phyloP scores from a whole-genome alignment of 495 filamentous ascomycete genomes.

The Geopyxis carbonaria region DNA sequence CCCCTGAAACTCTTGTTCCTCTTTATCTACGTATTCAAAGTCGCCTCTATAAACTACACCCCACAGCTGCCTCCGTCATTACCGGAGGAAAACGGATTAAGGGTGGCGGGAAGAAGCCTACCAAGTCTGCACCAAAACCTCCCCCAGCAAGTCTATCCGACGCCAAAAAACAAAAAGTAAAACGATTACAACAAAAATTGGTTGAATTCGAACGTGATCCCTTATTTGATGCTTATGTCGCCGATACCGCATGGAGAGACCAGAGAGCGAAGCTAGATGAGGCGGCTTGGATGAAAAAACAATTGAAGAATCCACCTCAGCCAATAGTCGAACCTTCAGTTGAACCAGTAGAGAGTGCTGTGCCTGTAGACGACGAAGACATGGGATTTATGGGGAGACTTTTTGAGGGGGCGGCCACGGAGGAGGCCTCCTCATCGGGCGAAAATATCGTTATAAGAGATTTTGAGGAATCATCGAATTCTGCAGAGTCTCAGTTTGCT shows the following conservation, averaged over 20 bases:
- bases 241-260: conserved; percentile 54
- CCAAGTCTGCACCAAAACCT: conserved; percentile 7
- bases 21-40: conserved; percentile 55
- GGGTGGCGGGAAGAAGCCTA: conserved; percentile 15
- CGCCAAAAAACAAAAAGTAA: conserved; percentile 29
- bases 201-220: conserved; percentile 65
- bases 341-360: background rate
- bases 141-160: conserved; percentile 21
- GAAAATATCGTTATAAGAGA: conserved; percentile 47
- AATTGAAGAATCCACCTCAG: conserved; percentile 4
- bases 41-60: conserved; percentile 53
- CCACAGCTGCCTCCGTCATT: conserved; percentile 33
- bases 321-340: background rate
- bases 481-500: conserved; percentile 40
- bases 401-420: conserved; percentile 26
- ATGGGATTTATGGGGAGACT: conserved; percentile 12
- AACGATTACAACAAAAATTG: conserved; percentile 51
- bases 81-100: conserved; percentile 33
- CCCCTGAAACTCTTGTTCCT: conserved; percentile 58
- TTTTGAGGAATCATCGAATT: conserved; percentile 63
- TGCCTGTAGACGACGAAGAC: background rate
- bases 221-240: conserved; percentile 63
- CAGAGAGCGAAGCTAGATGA: conserved; percentile 50
- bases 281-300: conserved; percentile 28
- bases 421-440: conserved; percentile 30